These are phyloP conservation scores for Umbelopsis sp. DNA, from an alignment of 192 early-diverging fungal species.

Conservation along the genomic window DNA sequence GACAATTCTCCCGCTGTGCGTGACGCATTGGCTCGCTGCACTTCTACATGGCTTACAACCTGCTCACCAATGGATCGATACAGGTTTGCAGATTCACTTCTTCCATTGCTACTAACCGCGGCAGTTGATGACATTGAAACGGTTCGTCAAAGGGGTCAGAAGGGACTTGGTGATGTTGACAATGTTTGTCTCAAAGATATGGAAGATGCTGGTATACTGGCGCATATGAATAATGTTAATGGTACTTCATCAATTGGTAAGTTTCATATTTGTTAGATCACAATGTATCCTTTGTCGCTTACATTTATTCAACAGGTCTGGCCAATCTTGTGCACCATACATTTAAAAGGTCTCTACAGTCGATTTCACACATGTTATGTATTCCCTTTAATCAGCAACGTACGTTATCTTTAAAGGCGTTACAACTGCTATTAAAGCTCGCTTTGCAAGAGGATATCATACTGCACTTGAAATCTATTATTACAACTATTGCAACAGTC, in stretches of 20 bases:
- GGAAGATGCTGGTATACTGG: not conserved
- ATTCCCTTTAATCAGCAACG: not conserved
- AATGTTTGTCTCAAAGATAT: not conserved
- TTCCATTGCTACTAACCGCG: not conserved
- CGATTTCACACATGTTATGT: not conserved
- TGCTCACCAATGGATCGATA: conserved; percentile 12
- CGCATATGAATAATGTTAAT: not conserved
- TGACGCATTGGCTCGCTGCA: not conserved
- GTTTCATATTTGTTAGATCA: not conserved
- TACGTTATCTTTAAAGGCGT: not conserved
- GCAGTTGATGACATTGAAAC: not conserved
- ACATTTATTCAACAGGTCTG: not conserved
- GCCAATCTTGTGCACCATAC: conserved; percentile 1
- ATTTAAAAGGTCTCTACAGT: not conserved
- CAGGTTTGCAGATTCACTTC: not conserved
- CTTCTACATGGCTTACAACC: not conserved
- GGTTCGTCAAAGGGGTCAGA: not conserved
- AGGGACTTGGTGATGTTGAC: not conserved
- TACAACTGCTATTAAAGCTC: not conserved
- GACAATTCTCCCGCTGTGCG: not conserved
- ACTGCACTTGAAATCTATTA: not conserved
- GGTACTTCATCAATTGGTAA: not conserved
- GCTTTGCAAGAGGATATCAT: not conserved
- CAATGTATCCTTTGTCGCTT: not conserved
- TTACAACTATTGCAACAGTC: not conserved